Conservation (phyloP, 306 rosid genomes). For the Cicer judaicum region DNA sequence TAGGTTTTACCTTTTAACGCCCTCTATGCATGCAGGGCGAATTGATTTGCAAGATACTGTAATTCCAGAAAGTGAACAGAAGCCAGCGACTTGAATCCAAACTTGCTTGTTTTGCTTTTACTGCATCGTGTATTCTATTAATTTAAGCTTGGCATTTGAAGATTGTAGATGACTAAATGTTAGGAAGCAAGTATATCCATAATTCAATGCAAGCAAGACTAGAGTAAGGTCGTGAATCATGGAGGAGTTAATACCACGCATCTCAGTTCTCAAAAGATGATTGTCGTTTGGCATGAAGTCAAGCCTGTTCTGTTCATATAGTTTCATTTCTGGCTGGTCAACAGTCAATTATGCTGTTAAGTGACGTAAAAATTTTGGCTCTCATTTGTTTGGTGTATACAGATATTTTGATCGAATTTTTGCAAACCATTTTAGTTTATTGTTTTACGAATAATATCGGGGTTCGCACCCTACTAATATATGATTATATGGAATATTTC, state of each 20-base stretch:
- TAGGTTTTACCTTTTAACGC: constrained; percentile 6
- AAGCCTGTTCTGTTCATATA: constrained; percentile 40
- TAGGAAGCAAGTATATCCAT: constrained; percentile 42
- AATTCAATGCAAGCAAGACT: constrained; percentile 39
- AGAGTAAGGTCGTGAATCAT: constrained; percentile 40
- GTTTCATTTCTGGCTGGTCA: constrained; percentile 25
- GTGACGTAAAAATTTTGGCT: constrained; percentile 36
- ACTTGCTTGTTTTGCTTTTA: constrained; percentile 40
- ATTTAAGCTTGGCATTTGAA: constrained; percentile 48
- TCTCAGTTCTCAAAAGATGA: constrained; percentile 37
- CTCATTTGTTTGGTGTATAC: constrained; percentile 21
- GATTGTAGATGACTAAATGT: constrained; percentile 38
- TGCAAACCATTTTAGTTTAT: constrained; percentile 1
- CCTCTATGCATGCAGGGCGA: constrained; percentile 61
- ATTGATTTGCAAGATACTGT: constrained; percentile 79
- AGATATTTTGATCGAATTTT: constrained; percentile 30
- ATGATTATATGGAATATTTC: not conserved
- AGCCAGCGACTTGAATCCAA: constrained; percentile 56
- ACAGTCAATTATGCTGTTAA: constrained; percentile 34
- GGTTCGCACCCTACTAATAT: constrained; percentile 14
- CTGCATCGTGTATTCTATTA: constrained; percentile 46
- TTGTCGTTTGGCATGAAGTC: constrained; percentile 33
- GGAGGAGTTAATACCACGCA: constrained; percentile 16
- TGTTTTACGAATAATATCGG: not conserved
- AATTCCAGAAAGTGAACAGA: constrained; percentile 78